Evolutionary conservation across 768 basidiomycete genomes (phyloP).

Genomic region (Serendipita indica): DNA sequence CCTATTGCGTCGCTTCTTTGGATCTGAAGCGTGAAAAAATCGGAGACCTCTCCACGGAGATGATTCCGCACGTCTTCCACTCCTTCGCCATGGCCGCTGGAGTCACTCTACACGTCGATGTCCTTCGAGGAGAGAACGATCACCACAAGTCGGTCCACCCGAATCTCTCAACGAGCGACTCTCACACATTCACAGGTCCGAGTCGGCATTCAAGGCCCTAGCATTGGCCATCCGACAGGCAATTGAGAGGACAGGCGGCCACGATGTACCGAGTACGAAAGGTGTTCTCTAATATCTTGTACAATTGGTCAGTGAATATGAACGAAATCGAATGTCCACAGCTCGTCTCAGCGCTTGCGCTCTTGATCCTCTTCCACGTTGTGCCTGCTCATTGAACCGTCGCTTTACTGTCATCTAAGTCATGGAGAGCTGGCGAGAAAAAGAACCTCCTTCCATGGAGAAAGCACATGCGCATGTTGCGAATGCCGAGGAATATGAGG

Average conservation of each 20-base stretch:
- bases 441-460: constrained; percentile 4
- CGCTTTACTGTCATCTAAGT: no score
- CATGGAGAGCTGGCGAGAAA: constrained; percentile 1
- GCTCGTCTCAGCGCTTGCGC: no score
- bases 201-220: constrained; percentile 95
- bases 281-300: constrained; percentile 69
- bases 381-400: no score
- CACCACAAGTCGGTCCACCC: constrained; percentile 66
- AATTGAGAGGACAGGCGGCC: constrained; percentile 75
- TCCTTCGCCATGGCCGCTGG: constrained; percentile 96
- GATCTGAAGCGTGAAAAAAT: constrained; percentile 80
- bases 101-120: constrained; percentile 87
- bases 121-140: constrained; percentile 89
- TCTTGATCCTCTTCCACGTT: no score
- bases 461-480: constrained; percentile 69
- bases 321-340: no score
- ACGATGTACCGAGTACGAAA: constrained; percentile 92
- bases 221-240: constrained; percentile 92
- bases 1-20: constrained; percentile 87
- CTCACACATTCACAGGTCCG: constrained; percentile 44
- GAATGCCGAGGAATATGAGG: constrained; percentile 58
- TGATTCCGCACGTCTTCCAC: constrained; percentile 96
- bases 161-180: not conserved
- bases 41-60: constrained; percentile 90
- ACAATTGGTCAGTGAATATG: no score